Base-by-base conservation (phyloP, 805 yeast genomes). In the Myxozyma neglecta region DNA sequence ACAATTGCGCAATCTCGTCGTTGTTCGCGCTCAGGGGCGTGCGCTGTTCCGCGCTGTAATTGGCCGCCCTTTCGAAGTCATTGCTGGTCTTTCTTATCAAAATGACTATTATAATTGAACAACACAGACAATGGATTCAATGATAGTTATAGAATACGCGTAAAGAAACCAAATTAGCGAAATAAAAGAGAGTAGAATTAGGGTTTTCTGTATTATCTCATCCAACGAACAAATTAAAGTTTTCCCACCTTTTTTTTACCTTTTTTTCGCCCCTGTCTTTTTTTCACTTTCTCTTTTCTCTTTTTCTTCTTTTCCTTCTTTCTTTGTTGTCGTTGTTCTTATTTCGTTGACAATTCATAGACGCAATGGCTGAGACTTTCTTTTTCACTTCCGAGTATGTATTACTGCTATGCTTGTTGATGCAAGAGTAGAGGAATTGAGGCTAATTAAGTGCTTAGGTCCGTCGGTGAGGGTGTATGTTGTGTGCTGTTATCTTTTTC, bases 391-490 rank as follows among this genome's bases (percentile, higher is more conserved):
- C 88, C 68, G 88, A 85, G 78, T 81, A 63, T 40, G 73, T 68
- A 13, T 44, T 34, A 18, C 50, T 34, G 37, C 53, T 9, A 7
- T 29, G n/a, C n/a, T n/a, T 18, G 43, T 34, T 36, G 24, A 5
- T 37, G 24, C 32, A 20, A 37, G n/a, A 39, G 42, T n/a, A 39
- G 40, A 39, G n/a, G 6, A 11, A 39, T 39, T 39, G 52, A 16
- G 43, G 53, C 60, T 61, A 55, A 57, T 44, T 40, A 2, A 34
- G 20, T 42, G 11, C 40, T n/a, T 59, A 70, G 72, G 64, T 75
- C 87, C 64, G 88, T 84, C 70, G 88, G 88, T 74, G 88, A 84
- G 74, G 88, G 88, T 70, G 70, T 67, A 67, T 35, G 70, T 66
- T 49, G 20, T 50, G 42, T 36, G 14, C 43, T 44, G 29, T 24